Conservation (phyloP, 2,329 filamentous ascomycete genomes). For the Aureobasidium sp. region DNA sequence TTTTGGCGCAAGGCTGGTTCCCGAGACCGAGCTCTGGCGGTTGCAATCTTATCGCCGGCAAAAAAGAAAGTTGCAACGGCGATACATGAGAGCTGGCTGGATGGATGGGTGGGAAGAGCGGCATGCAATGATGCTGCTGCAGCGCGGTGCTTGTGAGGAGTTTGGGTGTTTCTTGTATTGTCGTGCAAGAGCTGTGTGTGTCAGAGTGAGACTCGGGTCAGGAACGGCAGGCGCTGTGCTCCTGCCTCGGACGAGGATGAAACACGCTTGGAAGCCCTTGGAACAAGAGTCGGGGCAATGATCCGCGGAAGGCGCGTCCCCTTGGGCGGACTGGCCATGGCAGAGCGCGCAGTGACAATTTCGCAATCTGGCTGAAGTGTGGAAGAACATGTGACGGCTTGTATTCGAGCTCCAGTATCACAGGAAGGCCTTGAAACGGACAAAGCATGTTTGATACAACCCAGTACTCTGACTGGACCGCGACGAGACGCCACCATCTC, state of each 20-base stretch:
- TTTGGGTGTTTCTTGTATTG: not conserved
- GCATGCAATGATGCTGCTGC: not conserved
- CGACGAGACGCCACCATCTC: not conserved
- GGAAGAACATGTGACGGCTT: not conserved
- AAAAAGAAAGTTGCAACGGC: conserved; percentile 1
- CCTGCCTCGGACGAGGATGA: not conserved
- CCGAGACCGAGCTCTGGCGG: conserved; percentile 1
- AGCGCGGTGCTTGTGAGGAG: not conserved
- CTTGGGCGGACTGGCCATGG: not conserved
- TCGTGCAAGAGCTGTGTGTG: not conserved
- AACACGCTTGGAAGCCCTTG: not conserved
- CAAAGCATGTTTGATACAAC: not conserved
- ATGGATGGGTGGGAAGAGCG: not conserved
- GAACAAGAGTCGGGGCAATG: not conserved
- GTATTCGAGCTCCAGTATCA: not conserved
- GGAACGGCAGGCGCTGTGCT: not conserved
- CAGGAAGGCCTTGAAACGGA: not conserved
- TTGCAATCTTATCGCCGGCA: conserved; percentile 7
- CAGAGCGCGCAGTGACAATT: not conserved
- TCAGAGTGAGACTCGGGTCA: conserved; percentile 2
- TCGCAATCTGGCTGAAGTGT: not conserved
- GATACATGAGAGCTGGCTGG: not conserved
- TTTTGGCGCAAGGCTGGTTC: not conserved
- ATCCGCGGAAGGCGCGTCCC: not conserved
- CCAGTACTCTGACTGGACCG: not conserved